Percentiles rank a stretch among this genome's conserved stretches.
These are phyloP conservation scores for Dactylellina drechsleri DNA, from an alignment of 2,329 filamentous ascomycete species.

Conservation along the genomic window DNA sequence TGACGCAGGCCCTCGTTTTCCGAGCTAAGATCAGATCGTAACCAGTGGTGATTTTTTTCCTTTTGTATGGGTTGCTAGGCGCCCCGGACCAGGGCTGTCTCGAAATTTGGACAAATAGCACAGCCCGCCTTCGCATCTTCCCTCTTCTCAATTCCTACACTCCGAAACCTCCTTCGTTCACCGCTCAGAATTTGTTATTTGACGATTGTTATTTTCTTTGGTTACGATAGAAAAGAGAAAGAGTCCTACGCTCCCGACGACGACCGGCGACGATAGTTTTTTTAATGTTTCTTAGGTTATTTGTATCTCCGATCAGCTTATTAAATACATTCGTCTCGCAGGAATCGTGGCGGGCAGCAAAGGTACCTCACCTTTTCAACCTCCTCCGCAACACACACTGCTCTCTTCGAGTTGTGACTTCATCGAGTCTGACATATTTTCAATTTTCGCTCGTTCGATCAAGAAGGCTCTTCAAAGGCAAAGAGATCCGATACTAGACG, in stretches of 20 bases:
- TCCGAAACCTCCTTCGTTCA: no score
- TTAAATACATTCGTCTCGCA: no score
- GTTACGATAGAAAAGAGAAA: no score
- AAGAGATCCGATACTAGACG: no score
- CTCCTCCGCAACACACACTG: not conserved
- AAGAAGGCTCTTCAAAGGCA: conserved; percentile 15
- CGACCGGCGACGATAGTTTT: no score
- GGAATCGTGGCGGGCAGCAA: no score
- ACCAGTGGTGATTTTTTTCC: not conserved
- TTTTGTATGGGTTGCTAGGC: conserved; percentile 37
- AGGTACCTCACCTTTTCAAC: not conserved
- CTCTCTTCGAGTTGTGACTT: not conserved
- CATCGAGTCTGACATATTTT: not conserved
- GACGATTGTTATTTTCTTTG: no score
- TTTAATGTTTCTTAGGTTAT: no score
- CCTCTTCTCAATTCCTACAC: not conserved
- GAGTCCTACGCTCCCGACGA: no score
- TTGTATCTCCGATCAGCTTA: no score
- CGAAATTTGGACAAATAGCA: conserved; percentile 25
- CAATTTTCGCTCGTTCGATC: not conserved
- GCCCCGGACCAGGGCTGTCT: conserved; percentile 20
- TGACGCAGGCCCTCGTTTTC: conserved; percentile 30
- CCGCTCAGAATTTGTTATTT: no score
- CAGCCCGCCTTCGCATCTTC: conserved; percentile 9
- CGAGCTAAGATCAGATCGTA: no score